Conservation (phyloP, 768 basidiomycete species). For the Trametes coccinea region DNA sequence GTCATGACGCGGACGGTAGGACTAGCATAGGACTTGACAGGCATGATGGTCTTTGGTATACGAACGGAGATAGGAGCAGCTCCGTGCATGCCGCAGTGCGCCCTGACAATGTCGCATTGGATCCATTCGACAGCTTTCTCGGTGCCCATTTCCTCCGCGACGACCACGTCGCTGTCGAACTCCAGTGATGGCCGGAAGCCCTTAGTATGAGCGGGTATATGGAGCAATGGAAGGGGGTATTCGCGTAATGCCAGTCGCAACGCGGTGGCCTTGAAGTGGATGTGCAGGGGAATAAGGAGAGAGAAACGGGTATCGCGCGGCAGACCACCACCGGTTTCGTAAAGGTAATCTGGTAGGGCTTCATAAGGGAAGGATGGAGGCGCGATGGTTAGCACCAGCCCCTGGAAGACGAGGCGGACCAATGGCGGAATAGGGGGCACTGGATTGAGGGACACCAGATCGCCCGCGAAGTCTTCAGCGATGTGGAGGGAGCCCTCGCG, state of each 20-base stretch:
- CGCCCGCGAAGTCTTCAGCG: constrained; percentile 36
- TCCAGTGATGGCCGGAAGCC: constrained; percentile 48
- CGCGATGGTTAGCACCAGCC: constrained; percentile 52
- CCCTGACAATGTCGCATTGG: constrained; percentile 61
- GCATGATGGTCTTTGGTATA: constrained; percentile 92
- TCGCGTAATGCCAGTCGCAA: constrained; percentile 71
- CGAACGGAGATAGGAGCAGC: constrained; percentile 54
- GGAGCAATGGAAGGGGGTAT: constrained; percentile 85
- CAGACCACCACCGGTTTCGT: constrained; percentile 65
- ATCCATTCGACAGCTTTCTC: constrained; percentile 71
- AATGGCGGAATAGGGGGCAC: constrained; percentile 57
- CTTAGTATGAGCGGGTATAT: constrained; percentile 56
- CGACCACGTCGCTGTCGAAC: constrained; percentile 76
- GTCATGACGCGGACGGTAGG: constrained; percentile 71
- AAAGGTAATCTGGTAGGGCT: constrained; percentile 61
- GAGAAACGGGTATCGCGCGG: constrained; percentile 73
- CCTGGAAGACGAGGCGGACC: constrained; percentile 61
- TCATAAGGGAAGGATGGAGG: constrained; percentile 62
- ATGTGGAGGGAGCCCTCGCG: constrained; percentile 8
- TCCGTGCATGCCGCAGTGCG: constrained; percentile 51
- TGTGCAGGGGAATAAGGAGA: constrained; percentile 79
- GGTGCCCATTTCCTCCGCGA: constrained; percentile 84
- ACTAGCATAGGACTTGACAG: constrained; percentile 88
- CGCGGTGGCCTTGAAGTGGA: constrained; percentile 66
- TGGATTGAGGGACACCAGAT: constrained; percentile 44